Evolutionary conservation across 1,139 yeast species (phyloP), one percentile per base, ranked within the genome.

Genomic region (Spencermartinsiella ligniputridi): DNA sequence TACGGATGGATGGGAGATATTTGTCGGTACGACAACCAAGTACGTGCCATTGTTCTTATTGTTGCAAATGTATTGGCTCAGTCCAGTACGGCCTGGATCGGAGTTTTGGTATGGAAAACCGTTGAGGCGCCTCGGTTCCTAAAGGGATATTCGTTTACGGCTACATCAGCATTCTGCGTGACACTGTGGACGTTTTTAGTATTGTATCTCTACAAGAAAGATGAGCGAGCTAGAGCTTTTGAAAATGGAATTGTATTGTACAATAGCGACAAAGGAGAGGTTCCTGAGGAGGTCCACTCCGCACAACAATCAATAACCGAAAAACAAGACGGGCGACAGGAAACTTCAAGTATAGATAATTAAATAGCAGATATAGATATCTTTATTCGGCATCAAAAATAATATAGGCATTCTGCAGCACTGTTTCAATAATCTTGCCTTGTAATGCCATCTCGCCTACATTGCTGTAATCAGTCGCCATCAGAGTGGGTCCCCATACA

Each of bases 401-500:
- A 50, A 85, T 95, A 52, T 78, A 81, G n/a, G 95, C 92, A 57
- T 87, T 88, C 51, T 73, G 66, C 70, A 90, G 78, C 57, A 90
- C 75, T 48, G 89, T 92, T 62, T 89, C 96, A 57, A 90, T 78
- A 3, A 88, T 86, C 50, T 80, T 77, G 48, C 89, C 86, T 67
- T 89, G 94, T 52, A 77, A 79, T 47, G 85, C 82, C 66, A 89
- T 78, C 56, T 88, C 96, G 50, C 82, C 87, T 3, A 85, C 82
- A 54, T 79, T 81, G 32, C 78, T 77, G 50, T 75, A 76, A 56
- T 79, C 85, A 42, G 78, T 76, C 22, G 79, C 72, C 61, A 92
- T 75, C 41, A 92, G 67, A 1, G 88, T 87, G 11, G 96, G 96
- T 0, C 97, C 97, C 97, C 98, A 92, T 41, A 90, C 88, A 40